Conservation (phyloP, 73 alveolate genomes). For the Tetrahymena thermophila region DNA sequence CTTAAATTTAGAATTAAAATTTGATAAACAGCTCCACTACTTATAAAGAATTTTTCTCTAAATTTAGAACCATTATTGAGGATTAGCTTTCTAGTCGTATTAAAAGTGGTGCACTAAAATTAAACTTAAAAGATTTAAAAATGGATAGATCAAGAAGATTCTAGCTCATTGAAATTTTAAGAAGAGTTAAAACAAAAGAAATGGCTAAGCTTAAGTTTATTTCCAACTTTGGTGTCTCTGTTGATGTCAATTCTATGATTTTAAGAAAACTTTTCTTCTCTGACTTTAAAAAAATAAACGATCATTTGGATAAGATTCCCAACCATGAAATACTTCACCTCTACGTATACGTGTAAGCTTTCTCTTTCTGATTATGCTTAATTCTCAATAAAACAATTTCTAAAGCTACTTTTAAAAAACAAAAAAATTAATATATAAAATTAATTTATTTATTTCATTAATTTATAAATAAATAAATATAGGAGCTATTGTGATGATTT, state of each 20-base stretch:
- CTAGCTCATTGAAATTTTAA: slow-evolving; percentile 28
- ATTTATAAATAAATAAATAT: background rate
- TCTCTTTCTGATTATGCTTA: background rate
- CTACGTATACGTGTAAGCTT: slow-evolving; percentile 9
- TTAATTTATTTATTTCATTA: too few species aligned
- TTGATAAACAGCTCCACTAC: background rate
- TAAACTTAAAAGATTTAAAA: background rate
- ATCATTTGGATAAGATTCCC: background rate
- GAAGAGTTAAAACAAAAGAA: slow-evolving; percentile 21
- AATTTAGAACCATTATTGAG: background rate
- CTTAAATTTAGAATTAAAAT: background rate
- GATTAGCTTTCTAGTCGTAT: slow-evolving; percentile 1
- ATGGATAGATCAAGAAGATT: slow-evolving; percentile 36
- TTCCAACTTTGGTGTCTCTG: slow-evolving; percentile 13
- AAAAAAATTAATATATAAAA: too few species aligned
- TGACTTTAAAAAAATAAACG: slow-evolving; percentile 6
- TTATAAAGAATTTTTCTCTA: slow-evolving; percentile 10
- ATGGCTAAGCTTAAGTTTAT: slow-evolving; percentile 36
- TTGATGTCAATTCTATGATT: background rate
- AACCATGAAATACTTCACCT: slow-evolving; percentile 16
- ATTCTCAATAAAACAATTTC: background rate
- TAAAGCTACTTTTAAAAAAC: too few species aligned
- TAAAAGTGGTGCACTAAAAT: background rate
- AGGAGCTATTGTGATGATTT: background rate
- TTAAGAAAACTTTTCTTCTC: background rate